Percentiles rank a stretch among this genome's conserved stretches.
Evolutionary conservation across 2,329 filamentous ascomycete genomes (phyloP).

Genomic region (Domatiomyces globalis): DNA sequence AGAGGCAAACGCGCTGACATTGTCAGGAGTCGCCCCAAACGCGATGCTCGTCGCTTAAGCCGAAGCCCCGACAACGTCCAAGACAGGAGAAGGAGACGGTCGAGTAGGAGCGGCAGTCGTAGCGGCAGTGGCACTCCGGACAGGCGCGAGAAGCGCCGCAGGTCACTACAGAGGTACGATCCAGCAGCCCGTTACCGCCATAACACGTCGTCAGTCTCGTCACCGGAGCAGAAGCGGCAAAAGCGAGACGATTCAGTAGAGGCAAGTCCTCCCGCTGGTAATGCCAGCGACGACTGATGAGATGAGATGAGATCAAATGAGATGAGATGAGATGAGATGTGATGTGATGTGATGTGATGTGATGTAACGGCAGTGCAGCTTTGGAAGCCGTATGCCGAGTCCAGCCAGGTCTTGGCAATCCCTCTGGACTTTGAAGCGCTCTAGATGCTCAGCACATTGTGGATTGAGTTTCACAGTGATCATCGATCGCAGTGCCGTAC

Average conservation of each 20-base stretch:
- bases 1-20: constrained; percentile 35
- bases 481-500: no score
- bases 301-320: no score
- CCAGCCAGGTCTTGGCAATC: neutral
- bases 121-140: constrained; percentile 21
- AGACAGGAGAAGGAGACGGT: constrained; percentile 22
- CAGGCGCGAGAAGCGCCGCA: constrained; percentile 29
- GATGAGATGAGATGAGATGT: no score
- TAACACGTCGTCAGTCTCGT: constrained; percentile 30
- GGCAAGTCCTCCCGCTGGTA: neutral
- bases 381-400: neutral
- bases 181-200: constrained; percentile 28
- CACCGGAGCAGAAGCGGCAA: constrained; percentile 29
- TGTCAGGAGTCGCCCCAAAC: constrained; percentile 31
- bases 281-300: neutral
- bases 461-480: neutral
- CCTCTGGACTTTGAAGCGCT: neutral
- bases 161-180: constrained; percentile 33
- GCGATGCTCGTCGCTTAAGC: constrained; percentile 31
- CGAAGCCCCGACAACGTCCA: constrained; percentile 24
- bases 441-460: neutral
- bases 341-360: no score
- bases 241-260: constrained; percentile 22
- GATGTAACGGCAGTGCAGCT: no score
- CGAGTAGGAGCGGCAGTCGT: constrained; percentile 18